Evolutionary conservation across 2,329 filamentous ascomycete species (phyloP), one percentile per base, ranked within the genome.

Genomic region (Colletotrichum euphorbiae): DNA sequence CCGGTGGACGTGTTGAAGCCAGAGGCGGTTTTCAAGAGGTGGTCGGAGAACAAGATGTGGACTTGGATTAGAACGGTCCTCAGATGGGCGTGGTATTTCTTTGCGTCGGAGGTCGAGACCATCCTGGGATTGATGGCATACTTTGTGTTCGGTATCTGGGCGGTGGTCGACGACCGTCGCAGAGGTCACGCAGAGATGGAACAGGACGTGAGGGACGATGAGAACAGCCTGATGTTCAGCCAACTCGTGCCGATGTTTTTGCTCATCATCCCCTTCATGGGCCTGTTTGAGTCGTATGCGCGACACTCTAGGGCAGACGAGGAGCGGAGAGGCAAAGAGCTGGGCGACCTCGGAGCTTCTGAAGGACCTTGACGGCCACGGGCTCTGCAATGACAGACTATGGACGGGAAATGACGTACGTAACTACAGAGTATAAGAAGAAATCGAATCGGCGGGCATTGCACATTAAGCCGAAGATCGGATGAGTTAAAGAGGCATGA

Each of bases 171-270:
- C n/a, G 67, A 71, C 38, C 50, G 69, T 2, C 5, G n/a, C 3
- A 54, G 40, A 6, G 69, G 69, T 3, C 62, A 71, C 8, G 5
- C 4, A 6, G 24, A 65, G 19, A 72, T 72, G 72, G 54, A 56
- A 3, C 8, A 43, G 2, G 56, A 64, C 2, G 45, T 67, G 36
- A 17, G 6, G 3, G 50, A 57, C 6, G 62, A 59, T 15, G 72
- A 72, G 50, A 50, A 69, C 45, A 58, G 59, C 17, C 13, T 71
- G 9, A 59, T 58, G 2, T 72, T 70, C 61, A 70, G 68, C 19
- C 71, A 73, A 62, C 51, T 72, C 4, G 67, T 73, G 19, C 69
- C 71, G 7, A 52, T 71, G 5, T 56, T 72, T 17, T 31, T 73
- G 28, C 58, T 72, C 19, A 46, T 73, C 24, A 62, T 71, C 11